Evolutionary conservation across 495 filamentous ascomycete species (phyloP).

Genomic region (Rusavskia elegans): DNA sequence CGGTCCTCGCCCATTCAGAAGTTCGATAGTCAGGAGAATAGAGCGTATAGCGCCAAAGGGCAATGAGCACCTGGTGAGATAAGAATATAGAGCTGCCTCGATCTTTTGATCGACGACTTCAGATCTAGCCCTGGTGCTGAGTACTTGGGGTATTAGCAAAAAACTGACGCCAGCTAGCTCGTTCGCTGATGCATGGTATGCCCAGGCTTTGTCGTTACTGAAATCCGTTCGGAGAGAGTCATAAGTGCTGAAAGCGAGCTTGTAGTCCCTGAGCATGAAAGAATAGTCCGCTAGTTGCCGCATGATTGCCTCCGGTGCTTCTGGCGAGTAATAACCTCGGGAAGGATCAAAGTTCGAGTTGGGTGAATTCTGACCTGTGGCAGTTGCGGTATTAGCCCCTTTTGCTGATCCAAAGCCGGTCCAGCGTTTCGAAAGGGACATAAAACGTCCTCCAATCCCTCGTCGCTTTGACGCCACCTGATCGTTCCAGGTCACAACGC

Average conservation of each 20-base stretch:
- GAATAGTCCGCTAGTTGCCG: slow-evolving; percentile 88
- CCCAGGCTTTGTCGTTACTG: slow-evolving; percentile 91
- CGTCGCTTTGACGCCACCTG: slow-evolving; percentile 82
- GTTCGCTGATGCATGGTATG: slow-evolving; percentile 76
- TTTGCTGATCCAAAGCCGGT: slow-evolving; percentile 54
- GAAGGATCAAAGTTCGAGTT: slow-evolving; percentile 58
- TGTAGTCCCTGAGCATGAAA: slow-evolving; percentile 92
- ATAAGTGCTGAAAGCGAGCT: slow-evolving; percentile 78
- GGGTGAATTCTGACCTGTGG: slow-evolving; percentile 27
- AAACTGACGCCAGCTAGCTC: slow-evolving; percentile 83
- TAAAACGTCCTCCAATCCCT: slow-evolving; percentile 75
- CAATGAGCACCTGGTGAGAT: slow-evolving; percentile 65
- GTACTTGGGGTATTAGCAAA: slow-evolving; percentile 54
- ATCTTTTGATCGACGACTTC: slow-evolving; percentile 74
- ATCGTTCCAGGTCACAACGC: slow-evolving; percentile 85
- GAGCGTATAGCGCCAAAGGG: slow-evolving; percentile 64
- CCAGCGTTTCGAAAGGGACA: slow-evolving; percentile 81
- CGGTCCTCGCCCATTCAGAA: slow-evolving; percentile 62
- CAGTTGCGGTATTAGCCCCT: slow-evolving; percentile 16
- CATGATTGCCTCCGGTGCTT: slow-evolving; percentile 74
- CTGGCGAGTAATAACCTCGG: slow-evolving; percentile 68
- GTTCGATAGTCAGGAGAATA: slow-evolving; percentile 59
- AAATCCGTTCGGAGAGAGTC: slow-evolving; percentile 79
- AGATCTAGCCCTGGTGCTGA: slow-evolving; percentile 53
- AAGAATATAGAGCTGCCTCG: slow-evolving; percentile 80